phyloP scores from a whole-genome alignment of 225 moss, liverwort and hornwort genomes.

The Sphagnum tenellum region DNA sequence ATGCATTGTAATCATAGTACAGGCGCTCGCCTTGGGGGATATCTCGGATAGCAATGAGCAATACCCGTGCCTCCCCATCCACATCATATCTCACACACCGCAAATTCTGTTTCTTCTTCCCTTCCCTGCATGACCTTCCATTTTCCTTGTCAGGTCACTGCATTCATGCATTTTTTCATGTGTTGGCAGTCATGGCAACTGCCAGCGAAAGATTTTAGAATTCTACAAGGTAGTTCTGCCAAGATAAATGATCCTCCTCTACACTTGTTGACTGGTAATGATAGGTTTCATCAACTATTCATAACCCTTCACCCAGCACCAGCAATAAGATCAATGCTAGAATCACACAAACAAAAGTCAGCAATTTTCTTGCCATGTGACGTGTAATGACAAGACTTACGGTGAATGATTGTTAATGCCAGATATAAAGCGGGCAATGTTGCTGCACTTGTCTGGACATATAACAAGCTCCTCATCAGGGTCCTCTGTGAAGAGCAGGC shows the following conservation, averaged over 20 bases:
- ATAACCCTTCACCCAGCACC: no score
- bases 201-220: no score
- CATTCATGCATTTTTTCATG: no score
- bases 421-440: conserved; percentile 86
- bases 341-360: no score
- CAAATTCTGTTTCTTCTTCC: conserved; percentile 77
- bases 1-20: conserved; percentile 92
- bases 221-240: no score
- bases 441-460: conserved; percentile 85
- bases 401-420: conserved; percentile 88
- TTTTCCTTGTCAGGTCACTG: no score
- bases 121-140: conserved; percentile 43
- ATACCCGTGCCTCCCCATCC: conserved; percentile 71
- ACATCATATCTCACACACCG: conserved; percentile 82
- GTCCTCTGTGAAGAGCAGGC: conserved; percentile 64
- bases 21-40: conserved; percentile 85
- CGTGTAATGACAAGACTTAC: conserved; percentile 24
- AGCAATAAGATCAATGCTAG: no score
- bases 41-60: conserved; percentile 81
- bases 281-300: no score
- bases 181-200: no score
- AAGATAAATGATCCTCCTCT: no score
- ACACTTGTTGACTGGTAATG: no score
- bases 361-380: no score
- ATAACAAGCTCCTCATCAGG: conserved; percentile 72